Base-by-base conservation (phyloP, 1,284 basidiomycete genomes). In the Moniliophthora roreri region DNA sequence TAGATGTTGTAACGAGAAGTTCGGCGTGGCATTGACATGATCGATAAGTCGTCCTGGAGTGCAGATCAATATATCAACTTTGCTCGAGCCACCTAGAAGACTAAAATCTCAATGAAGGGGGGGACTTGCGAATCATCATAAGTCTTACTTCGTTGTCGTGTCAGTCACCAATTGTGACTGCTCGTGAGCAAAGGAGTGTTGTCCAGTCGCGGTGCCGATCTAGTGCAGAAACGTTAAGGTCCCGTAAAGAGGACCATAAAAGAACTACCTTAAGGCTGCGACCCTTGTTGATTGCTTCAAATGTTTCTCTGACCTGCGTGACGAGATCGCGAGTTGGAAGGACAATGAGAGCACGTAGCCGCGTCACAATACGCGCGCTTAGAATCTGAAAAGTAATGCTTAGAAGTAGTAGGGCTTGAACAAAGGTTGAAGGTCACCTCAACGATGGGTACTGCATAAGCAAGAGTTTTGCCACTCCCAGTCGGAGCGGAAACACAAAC, bases 401-500 rank as follows among this genome's bases (percentile, higher is more conserved):
- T 41, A 46, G 45, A 38, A 34, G 48, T 39, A 15, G 21, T n/a
- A 40, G 42, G 24, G 55, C 49, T 35, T 26, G 28, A 34, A 39
- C 53, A 23, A 52, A 45, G 4, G 56, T 47, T 50, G 52, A 48
- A 23, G 52, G 71, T 55, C 59, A 89, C 91, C 78, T 98, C 93
- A 24, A 98, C 78, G 50, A 98, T 91, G 1, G 96, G 96, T 16
- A 98, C 74, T 3, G 89, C 89, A 70, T 99, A 99, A 11, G 94
- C 92, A 18, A 99, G 78, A 0, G 96, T 99, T 74, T 99, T 99
- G 0, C 96, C 96, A 61, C 93, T 95, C 28, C 96, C 96, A 0
- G 96, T 99, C 0, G 97, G 97, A 1, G 97, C 97, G 4, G 94
- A 97, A n/a, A 97, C 91, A 62, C 95, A 96, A 8, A 95, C 79